phyloP scores from a whole-genome alignment of 176 grass and related monocot genomes.

The Carex parvula region DNA sequence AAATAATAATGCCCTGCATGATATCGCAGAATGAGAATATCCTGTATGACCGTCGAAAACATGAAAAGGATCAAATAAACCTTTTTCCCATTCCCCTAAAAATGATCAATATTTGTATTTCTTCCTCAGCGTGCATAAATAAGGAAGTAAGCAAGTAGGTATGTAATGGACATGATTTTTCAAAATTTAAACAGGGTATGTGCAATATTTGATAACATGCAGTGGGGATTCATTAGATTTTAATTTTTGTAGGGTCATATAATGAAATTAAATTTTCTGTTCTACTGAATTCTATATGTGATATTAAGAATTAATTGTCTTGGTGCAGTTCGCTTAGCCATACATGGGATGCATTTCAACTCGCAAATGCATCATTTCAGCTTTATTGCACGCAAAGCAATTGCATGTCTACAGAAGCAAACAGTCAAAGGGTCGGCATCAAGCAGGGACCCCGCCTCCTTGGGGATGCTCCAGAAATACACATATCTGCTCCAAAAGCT shows the following conservation, averaged over 20 bases:
- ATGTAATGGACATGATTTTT: background rate
- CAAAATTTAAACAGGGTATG: background rate
- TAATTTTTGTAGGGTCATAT: background rate
- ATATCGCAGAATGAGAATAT: background rate
- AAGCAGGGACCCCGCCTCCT: constrained; percentile 49
- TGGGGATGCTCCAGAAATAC: constrained; percentile 59
- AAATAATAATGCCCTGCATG: background rate
- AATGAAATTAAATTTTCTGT: background rate
- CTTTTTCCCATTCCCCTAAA: background rate
- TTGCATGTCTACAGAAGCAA: constrained; percentile 9
- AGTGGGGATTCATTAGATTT: background rate
- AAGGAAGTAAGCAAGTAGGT: background rate
- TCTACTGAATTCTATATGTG: background rate
- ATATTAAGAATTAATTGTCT: constrained; percentile 26
- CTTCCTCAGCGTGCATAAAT: background rate
- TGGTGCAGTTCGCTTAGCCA: constrained; percentile 63
- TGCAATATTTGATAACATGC: background rate
- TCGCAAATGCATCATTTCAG: constrained; percentile 62
- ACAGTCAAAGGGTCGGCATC: background rate
- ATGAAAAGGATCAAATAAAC: background rate
- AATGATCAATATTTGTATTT: background rate
- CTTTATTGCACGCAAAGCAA: constrained; percentile 49
- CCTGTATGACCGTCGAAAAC: background rate
- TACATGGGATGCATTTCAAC: constrained; percentile 79
- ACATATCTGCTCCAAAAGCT: constrained; percentile 20